Conservation (phyloP, 2,329 filamentous ascomycete species). For the Ophiocordyceps robertsii region DNA sequence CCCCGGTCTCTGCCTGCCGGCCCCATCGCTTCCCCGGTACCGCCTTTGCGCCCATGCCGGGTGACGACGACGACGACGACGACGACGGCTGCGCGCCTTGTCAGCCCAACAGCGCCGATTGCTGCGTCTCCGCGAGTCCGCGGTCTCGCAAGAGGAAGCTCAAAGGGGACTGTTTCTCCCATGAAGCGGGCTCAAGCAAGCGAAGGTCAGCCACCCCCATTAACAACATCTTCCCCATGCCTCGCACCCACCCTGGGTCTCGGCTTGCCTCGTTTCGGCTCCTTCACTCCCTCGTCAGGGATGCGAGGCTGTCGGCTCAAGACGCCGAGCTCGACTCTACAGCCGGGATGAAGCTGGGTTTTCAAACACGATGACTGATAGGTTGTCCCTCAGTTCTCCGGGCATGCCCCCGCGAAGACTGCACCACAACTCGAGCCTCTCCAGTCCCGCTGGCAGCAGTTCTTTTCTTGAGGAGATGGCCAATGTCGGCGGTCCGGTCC, state of each 20-base stretch:
- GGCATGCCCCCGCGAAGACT: slow-evolving; percentile 36
- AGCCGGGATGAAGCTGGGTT: neutral
- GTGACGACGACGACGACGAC: slow-evolving; percentile 36
- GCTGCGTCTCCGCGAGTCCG: slow-evolving; percentile 65
- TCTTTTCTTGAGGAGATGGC: slow-evolving; percentile 58
- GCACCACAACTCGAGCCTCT: slow-evolving; percentile 39
- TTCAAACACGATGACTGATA: slow-evolving; percentile 1
- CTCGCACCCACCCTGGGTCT: neutral
- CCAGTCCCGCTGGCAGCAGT: slow-evolving; percentile 47
- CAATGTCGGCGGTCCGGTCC: slow-evolving; percentile 52
- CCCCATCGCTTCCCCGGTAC: slow-evolving; percentile 61
- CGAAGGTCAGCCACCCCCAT: slow-evolving; percentile 44
- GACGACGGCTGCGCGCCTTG: slow-evolving; percentile 65
- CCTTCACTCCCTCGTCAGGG: neutral
- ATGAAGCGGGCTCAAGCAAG: slow-evolving; percentile 40
- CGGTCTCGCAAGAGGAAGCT: slow-evolving; percentile 70
- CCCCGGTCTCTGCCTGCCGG: slow-evolving; percentile 48
- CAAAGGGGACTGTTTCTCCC: slow-evolving; percentile 47
- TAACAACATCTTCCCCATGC: neutral
- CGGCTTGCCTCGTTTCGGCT: too few relatives aligned
- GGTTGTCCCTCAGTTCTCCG: slow-evolving; percentile 32
- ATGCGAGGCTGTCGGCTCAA: neutral
- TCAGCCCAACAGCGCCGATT: slow-evolving; percentile 64
- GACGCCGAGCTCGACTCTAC: too few relatives aligned
- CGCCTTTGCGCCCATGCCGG: slow-evolving; percentile 51